Evolutionary conservation across 1,284 basidiomycete genomes (phyloP).

Genomic region (Trichosporon faecale): DNA sequence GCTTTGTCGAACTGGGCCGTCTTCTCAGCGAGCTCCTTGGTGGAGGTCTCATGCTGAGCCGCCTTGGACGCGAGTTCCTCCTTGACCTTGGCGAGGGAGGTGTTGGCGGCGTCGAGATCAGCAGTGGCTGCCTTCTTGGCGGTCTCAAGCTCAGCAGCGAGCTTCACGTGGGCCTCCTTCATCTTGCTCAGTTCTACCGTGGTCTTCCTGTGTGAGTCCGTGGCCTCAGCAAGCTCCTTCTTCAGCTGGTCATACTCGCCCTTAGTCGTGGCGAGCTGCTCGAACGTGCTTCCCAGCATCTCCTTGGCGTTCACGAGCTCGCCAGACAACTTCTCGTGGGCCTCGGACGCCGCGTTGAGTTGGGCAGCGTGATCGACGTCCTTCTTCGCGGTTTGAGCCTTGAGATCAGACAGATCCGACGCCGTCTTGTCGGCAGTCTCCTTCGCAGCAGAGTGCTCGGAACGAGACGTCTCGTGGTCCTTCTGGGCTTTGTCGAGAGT

Average conservation of each 20-base stretch:
- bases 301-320: constrained; percentile 5
- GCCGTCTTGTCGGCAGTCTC: constrained; percentile 17
- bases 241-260: constrained; percentile 5
- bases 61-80: constrained; percentile 7
- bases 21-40: constrained; percentile 10
- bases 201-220: constrained; percentile 11
- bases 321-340: constrained; percentile 6
- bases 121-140: background rate
- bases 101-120: background rate
- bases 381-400: constrained; percentile 10
- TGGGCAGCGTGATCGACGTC: background rate
- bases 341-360: background rate
- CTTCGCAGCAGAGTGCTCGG: background rate
- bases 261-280: background rate
- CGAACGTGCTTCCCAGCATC: background rate
- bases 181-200: background rate
- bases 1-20: background rate
- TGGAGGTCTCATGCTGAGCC: constrained; percentile 3
- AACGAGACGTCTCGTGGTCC: constrained; percentile 15
- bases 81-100: constrained; percentile 6
- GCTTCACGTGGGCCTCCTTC: background rate
- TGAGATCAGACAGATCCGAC: background rate
- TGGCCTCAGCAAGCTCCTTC: constrained; percentile 11
- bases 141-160: background rate
- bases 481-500: constrained; percentile 13